These are phyloP conservation scores for Trichoderma endophyticum DNA, from an alignment of 2,329 filamentous ascomycete genomes.

Conservation along the genomic window DNA sequence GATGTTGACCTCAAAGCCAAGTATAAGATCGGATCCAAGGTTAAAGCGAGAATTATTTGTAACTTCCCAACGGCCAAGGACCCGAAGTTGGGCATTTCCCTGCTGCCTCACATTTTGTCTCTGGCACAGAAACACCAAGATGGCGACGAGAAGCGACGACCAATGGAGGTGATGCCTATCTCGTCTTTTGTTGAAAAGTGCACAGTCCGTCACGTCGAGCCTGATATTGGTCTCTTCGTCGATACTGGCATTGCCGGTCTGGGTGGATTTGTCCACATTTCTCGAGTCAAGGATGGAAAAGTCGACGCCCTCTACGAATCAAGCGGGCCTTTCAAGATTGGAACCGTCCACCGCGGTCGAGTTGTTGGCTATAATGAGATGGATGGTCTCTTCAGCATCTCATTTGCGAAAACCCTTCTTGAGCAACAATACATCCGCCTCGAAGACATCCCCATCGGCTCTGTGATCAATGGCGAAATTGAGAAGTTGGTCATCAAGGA, in stretches of 20 bases:
- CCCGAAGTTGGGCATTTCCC: slow-evolving; percentile 81
- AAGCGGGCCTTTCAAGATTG: slow-evolving; percentile 74
- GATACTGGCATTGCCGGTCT: slow-evolving; percentile 62
- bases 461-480: slow-evolving; percentile 75
- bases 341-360: slow-evolving; percentile 74
- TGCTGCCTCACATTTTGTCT: slow-evolving; percentile 78
- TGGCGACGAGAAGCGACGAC: slow-evolving; percentile 41
- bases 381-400: slow-evolving; percentile 82
- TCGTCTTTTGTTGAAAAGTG: slow-evolving; percentile 76
- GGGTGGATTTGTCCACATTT: slow-evolving; percentile 92
- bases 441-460: slow-evolving; percentile 81
- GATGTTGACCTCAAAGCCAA: slow-evolving; percentile 69
- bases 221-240: slow-evolving; percentile 77
- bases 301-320: slow-evolving; percentile 76
- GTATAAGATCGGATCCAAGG: slow-evolving; percentile 78
- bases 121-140: slow-evolving; percentile 48
- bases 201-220: slow-evolving; percentile 75
- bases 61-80: slow-evolving; percentile 76
- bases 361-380: slow-evolving; percentile 83
- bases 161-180: slow-evolving; percentile 60
- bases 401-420: slow-evolving; percentile 76
- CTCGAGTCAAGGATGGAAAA: slow-evolving; percentile 83
- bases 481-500: slow-evolving; percentile 79
- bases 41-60: slow-evolving; percentile 83
- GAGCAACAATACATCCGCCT: slow-evolving; percentile 88